Conservation (phyloP, 2,329 filamentous ascomycete genomes). For the Coccinonectria pachysandricola region DNA sequence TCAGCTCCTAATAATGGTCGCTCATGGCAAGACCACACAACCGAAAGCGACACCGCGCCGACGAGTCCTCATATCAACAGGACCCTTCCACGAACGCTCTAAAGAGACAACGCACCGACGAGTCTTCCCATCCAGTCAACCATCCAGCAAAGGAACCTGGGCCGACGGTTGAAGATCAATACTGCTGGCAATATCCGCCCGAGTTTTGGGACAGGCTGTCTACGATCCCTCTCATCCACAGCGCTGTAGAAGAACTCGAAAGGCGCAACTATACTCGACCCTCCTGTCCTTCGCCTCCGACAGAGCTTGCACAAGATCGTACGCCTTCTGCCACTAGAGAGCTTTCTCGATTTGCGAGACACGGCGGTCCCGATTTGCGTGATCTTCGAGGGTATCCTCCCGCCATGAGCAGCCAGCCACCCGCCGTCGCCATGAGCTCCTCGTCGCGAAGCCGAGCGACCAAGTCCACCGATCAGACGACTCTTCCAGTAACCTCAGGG, state of each 20-base stretch:
- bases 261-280: slow-evolving; percentile 1
- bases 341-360: slow-evolving; percentile 14
- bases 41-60: slow-evolving; percentile 1
- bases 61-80: slow-evolving; percentile 1
- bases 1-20: slow-evolving; percentile 1
- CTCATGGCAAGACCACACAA: slow-evolving; percentile 3
- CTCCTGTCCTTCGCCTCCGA: slow-evolving; percentile 1
- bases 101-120: not conserved
- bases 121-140: not conserved
- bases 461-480: slow-evolving; percentile 4
- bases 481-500: not conserved
- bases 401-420: not conserved
- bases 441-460: slow-evolving; percentile 6
- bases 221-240: slow-evolving; percentile 1
- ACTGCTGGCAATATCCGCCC: slow-evolving; percentile 3
- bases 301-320: slow-evolving; percentile 1
- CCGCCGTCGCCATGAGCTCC: slow-evolving; percentile 5
- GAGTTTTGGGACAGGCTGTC: slow-evolving; percentile 6
- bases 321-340: not conserved
- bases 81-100: not conserved
- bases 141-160: not conserved
- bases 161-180: not conserved
- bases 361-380: slow-evolving; percentile 11
- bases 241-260: slow-evolving; percentile 4
- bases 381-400: slow-evolving; percentile 10